phyloP scores from a whole-genome alignment of 768 basidiomycete species.

The Naganishia vishniacii region DNA sequence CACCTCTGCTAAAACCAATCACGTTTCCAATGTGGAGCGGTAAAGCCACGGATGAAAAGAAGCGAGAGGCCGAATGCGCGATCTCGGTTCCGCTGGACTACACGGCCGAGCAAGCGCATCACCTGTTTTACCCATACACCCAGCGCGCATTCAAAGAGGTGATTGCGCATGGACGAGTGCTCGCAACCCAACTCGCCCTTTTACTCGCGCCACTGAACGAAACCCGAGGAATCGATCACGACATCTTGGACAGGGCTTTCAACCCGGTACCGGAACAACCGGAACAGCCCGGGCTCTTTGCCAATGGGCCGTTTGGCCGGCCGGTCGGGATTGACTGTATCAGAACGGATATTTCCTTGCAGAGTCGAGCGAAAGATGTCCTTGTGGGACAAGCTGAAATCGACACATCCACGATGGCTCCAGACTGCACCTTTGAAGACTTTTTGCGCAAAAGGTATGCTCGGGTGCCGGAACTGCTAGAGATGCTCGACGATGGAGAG shows the following conservation, averaged over 20 bases:
- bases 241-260: slow-evolving; percentile 8
- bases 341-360: neutral
- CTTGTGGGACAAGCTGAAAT: neutral
- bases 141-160: slow-evolving; percentile 15
- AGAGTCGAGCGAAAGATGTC: neutral
- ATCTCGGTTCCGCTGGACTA: slow-evolving; percentile 5
- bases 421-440: slow-evolving; percentile 3
- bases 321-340: neutral
- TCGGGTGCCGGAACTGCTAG: neutral
- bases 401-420: slow-evolving; percentile 3
- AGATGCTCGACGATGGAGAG: neutral
- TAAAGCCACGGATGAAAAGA: slow-evolving; percentile 4
- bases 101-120: slow-evolving; percentile 10
- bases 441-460: slow-evolving; percentile 11
- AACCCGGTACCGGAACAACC: slow-evolving; percentile 1
- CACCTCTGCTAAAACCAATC: neutral
- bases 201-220: neutral
- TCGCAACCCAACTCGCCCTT: neutral
- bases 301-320: slow-evolving; percentile 12
- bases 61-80: neutral
- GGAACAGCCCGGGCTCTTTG: neutral
- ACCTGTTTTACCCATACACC: slow-evolving; percentile 7
- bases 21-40: slow-evolving; percentile 18
- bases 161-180: slow-evolving; percentile 6
- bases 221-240: neutral